Evolutionary conservation across 2,329 filamentous ascomycete species (phyloP), one percentile per base, ranked within the genome.

Genomic region (Aspergillus sp.): DNA sequence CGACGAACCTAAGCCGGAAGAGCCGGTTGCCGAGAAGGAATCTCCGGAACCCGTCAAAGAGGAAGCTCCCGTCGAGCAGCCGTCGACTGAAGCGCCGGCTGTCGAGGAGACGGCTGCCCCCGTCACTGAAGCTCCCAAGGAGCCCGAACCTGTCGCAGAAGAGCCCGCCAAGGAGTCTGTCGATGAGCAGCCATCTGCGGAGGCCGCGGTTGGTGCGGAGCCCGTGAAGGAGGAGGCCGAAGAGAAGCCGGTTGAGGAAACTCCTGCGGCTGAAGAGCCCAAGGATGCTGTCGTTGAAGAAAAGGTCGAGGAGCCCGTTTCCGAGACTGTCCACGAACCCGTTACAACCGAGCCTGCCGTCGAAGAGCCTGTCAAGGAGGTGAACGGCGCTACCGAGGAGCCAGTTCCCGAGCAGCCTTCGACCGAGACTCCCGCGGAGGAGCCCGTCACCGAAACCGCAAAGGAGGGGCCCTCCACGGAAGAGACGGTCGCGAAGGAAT

Each of bases 391-490:
- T 24, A 24, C 45, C 22, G 45, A 47, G 18, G 57, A 58, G 39
- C 12, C 49, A 26, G 49, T 52, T 26, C 50, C 52, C 1, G 63
- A 66, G 36, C 55, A 62, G 55, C 39, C 59, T 10, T 39, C 57
- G 9, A 52, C 55, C 14, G 59, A 62, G 22, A 49, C 54, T 12
- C 32, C 57, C 16, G 55, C 54, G 16, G 63, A 65, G 16, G 50
- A 63, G 24, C 18, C 57, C 50, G 54, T 46, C 24, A 50, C 59
- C 18, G 57, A 63, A 22, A 20, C 54, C 36, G 47, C 32, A 4
- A 51, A 36, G 10, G 53, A 65, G 36, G 65, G 62, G 51, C 45
- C 62, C 14, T 52, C 52, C 3, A 45, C 45, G n/a, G 54, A 63
- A 29, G 57, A 64, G 53, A 22, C 58, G 14, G 53, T 49, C 18